Base-by-base conservation (phyloP, 345 rosid species). In the Ceriops tagal region DNA sequence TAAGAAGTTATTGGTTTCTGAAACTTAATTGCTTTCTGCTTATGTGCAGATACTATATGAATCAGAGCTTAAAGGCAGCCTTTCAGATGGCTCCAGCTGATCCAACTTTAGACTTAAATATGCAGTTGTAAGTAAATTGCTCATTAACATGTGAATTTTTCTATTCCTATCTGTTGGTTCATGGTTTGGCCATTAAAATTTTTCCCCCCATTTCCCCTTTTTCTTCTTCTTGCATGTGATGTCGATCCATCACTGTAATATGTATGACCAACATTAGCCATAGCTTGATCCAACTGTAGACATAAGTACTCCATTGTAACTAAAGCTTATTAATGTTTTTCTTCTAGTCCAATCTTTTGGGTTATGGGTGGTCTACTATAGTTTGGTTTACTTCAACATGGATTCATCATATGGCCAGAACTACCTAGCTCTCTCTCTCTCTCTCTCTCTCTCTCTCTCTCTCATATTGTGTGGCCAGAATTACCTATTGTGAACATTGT, bases 21-120 rank as follows among this genome's bases (percentile, higher is more conserved):
- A 61, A 30, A 70, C 32, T 39, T 57, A 19, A 56, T 68, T 58
- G 66, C 21, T 61, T 75, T 64, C 46, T 67, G 37, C 69, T 66
- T 70, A 24, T 65, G 64, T 71, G 66, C 80, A 96, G 99, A 71
- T 96, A 87, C 79, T 89, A 80, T 77, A 67, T 62, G 53, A 83
- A 83, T 59, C 96, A 88, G 73, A 82, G 83, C 82, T 83, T 96
- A 73, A 89, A 89, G 82, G 60, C 46, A 73, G 96, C 97, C 71
- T 92, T 89, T 78, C 86, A 84, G 76, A 86, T 70, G 74, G 97
- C 99, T 77, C 96, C 97, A 68, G 93, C 98, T 60, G 99, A 96
- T 81, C 96, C 99, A 65, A 90, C 99, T 21, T 85, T 96, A 67
- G 99, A 96, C 75, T 86, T 96, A 68, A 90, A 92, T 80, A 92